Conservation (phyloP, 345 rosid genomes). For the Lepidium aucheri region DNA sequence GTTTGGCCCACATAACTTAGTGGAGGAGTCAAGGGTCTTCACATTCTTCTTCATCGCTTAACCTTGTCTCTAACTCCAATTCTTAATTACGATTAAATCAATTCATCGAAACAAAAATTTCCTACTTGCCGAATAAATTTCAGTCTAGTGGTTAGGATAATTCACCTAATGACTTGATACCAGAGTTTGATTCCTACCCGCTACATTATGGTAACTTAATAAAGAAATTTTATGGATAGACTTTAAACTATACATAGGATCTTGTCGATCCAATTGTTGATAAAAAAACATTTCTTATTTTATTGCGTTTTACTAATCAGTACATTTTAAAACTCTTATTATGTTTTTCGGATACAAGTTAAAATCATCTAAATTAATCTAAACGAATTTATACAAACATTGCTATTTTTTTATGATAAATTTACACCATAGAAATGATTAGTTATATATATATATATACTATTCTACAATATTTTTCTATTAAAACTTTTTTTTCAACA, state of each 20-base stretch:
- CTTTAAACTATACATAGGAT: too few relatives aligned
- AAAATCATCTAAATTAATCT: background rate
- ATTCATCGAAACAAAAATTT: background rate
- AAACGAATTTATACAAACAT: background rate
- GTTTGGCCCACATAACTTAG: constrained; percentile 23
- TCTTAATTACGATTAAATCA: background rate
- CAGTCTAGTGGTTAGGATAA: too few relatives aligned
- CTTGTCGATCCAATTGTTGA: too few relatives aligned
- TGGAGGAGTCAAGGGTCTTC: constrained; percentile 26
- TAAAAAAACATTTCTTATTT: background rate
- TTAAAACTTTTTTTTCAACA: too few relatives aligned
- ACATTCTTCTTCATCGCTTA: constrained; percentile 11
- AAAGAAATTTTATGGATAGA: too few relatives aligned
- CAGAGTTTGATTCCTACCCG: too few relatives aligned
- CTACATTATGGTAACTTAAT: too few relatives aligned
- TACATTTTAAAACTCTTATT: constrained; percentile 11
- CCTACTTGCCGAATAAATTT: too few relatives aligned
- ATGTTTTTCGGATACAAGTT: background rate
- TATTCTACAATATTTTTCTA: background rate
- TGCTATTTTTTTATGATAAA: background rate
- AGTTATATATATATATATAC: background rate
- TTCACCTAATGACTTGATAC: too few relatives aligned
- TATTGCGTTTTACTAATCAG: constrained; percentile 8
- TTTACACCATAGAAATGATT: background rate
- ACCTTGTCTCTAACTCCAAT: constrained; percentile 16